Base-by-base conservation (phyloP, 441 rosid genomes). In the Jatropha podagrica region DNA sequence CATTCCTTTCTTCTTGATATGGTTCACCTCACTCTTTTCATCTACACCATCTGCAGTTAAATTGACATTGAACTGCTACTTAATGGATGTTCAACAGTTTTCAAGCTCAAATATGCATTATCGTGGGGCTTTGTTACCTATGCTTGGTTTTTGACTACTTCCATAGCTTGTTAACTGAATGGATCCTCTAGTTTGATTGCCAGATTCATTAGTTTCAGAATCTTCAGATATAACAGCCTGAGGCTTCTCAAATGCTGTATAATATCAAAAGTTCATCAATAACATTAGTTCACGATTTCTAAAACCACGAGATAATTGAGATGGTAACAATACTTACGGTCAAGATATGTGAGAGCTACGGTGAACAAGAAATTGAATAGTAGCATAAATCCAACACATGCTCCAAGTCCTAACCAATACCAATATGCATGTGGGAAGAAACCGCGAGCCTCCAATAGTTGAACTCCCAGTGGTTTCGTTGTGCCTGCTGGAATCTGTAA, bases 371-470 rank as follows among this genome's bases (percentile, higher is more conserved):
- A 41, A 81, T 92, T 92, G 81, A 87, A 88, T 56, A 91, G 26
- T 20, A 86, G 12, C 6, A 76, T 75, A 80, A 79, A 88, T 46
- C 90, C 95, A 49, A 79, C 32, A 75, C 77, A 61, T 18, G 91
- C 92, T 6, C 88, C 89, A 26, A 88, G 69, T 52, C 91, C 93
- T 2, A 92, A 76, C 96, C 94, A 92, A 74, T 89, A 91, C 95
- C 92, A 89, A 60, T 83, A 76, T 51, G 85, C 80, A 1, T 85
- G 69, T 0, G 80, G 67, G 82, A 84, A 80, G 69, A 91, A 69
- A n/a, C 91, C 94, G 1, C 92, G 90, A 38, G 77, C 78, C 76
- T 81, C 71, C 81, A 92, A 60, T 46, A 87, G 68, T 76, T 38
- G 65, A 49, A 86, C 66, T 9, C 97, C 95, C 44, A 89, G 72